These are phyloP conservation scores for Paecilomyces sp. DNA, from an alignment of 2,329 filamentous ascomycete genomes.

Conservation along the genomic window DNA sequence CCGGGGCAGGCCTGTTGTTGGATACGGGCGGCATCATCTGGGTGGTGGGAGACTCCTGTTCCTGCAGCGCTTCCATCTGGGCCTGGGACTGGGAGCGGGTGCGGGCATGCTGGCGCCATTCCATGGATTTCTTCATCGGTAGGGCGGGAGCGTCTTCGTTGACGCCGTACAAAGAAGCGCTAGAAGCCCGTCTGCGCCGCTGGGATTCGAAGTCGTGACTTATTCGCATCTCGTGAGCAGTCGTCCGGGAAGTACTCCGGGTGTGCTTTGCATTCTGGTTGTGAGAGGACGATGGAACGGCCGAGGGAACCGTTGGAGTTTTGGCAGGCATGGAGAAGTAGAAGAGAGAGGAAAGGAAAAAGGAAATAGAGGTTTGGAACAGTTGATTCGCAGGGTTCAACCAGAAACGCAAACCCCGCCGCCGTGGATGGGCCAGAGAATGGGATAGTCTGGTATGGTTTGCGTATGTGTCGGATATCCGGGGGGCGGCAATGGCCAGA, in stretches of 20 bases:
- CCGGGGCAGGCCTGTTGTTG: conserved; percentile 14
- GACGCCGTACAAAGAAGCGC: conserved; percentile 22
- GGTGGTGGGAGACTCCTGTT: conserved; percentile 10
- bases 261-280: conserved; percentile 25
- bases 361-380: no score
- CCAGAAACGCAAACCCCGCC: neutral
- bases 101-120: conserved; percentile 11
- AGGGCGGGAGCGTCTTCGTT: conserved; percentile 19
- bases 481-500: neutral
- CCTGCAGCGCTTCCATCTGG: conserved; percentile 6
- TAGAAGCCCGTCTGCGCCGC: conserved; percentile 27
- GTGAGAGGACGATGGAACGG: neutral
- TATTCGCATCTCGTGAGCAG: conserved; percentile 21
- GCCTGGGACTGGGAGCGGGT: conserved; percentile 1
- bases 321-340: neutral
- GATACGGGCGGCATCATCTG: conserved; percentile 1
- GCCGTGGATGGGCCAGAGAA: neutral
- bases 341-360: neutral
- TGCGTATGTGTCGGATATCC: neutral
- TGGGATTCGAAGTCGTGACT: conserved; percentile 19
- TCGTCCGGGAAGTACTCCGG: conserved; percentile 29
- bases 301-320: neutral
- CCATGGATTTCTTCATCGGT: conserved; percentile 21
- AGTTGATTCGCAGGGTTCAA: no score
- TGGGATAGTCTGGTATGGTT: neutral